Base-by-base conservation (phyloP, 2,329 filamentous ascomycete species). In the Fusarium compactum region DNA sequence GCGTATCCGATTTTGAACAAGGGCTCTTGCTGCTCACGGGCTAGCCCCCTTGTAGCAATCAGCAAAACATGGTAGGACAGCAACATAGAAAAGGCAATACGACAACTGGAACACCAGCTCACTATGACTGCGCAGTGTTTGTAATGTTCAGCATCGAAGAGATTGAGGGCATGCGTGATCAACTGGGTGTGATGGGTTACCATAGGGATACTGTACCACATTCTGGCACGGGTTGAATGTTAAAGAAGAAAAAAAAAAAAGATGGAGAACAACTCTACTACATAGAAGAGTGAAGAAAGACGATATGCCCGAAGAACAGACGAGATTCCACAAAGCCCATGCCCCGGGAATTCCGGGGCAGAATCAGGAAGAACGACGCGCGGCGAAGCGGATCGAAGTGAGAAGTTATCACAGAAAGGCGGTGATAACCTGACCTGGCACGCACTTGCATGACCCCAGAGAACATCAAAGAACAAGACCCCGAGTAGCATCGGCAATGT, bases 371-470 rank as follows among this genome's bases (percentile, higher is more conserved):
- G 27, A 47, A 55, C 29, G 52, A 32, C 52, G 52, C 29, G 27
- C 43, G 34, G 32, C 43, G 32, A 43, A 51, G 53, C 43, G 50
- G 50, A 50, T 53, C 52, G 30, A 64, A 52, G 29, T 51, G 34
- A 27, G 34, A 56, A 25, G 45, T 20, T 34, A 43, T 53, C n/a
- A 34, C 15, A 45, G 52, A 53, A 56, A 58, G 48, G 54, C 53
- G 53, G 67, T 64, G 67, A 70, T 68, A 40, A 27, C 44, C 24
- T 43, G 40, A 53, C 54, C 29, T 38, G 24, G 24, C 48, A 57
- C 18, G 48, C 38, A 50, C 47, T 66, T 61, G 55, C 47, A 53
- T 65, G 34, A 66, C 29, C 50, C 53, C 53, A 41, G 45, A 62
- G 57, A 62, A 62, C 40, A 32, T 45, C 60, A 27, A 41, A 63